Percentiles rank a stretch among this genome's conserved stretches.
Conservation (phyloP, 306 rosid genomes). For the Quercus robur region DNA sequence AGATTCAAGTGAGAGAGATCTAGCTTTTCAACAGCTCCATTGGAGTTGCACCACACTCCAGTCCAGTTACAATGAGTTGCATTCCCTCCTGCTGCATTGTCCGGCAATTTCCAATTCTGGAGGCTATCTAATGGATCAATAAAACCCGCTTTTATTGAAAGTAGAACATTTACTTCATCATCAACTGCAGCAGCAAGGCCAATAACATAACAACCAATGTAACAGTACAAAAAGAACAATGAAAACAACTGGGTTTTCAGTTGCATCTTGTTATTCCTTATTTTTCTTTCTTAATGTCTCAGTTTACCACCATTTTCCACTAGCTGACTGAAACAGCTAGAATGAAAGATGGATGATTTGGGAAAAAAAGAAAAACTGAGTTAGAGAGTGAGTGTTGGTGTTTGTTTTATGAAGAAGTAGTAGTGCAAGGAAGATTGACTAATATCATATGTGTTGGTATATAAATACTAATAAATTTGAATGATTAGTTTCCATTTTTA, state of each 20-base stretch:
- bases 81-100: slow-evolving; percentile 23
- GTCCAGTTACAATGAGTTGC: slow-evolving; percentile 69
- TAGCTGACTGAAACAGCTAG: slow-evolving; percentile 16
- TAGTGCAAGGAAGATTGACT: slow-evolving; percentile 41
- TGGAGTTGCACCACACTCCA: slow-evolving; percentile 66
- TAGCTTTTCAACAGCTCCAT: slow-evolving; percentile 56
- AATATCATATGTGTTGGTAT: slow-evolving; percentile 29
- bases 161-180: slow-evolving; percentile 66
- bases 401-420: slow-evolving; percentile 31
- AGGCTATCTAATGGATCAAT: slow-evolving; percentile 61
- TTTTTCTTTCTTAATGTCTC: slow-evolving; percentile 25
- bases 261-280: slow-evolving; percentile 43
- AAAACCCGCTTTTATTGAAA: slow-evolving; percentile 65
- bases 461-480: slow-evolving; percentile 32
- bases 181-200: slow-evolving; percentile 29
- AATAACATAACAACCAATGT: slow-evolving; percentile 24
- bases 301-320: slow-evolving; percentile 49
- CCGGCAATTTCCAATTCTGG: slow-evolving; percentile 53
- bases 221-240: slow-evolving; percentile 48
- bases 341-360: slow-evolving; percentile 19
- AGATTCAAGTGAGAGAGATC: slow-evolving; percentile 89
- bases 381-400: slow-evolving; percentile 16
- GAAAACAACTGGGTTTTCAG: slow-evolving; percentile 34
- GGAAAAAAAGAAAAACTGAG: slow-evolving; percentile 10
- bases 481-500: slow-evolving; percentile 27